Evolutionary conservation across 2,329 filamentous ascomycete genomes (phyloP), one percentile per base, ranked within the genome.

Genomic region (Coleophoma eucalyptorum): DNA sequence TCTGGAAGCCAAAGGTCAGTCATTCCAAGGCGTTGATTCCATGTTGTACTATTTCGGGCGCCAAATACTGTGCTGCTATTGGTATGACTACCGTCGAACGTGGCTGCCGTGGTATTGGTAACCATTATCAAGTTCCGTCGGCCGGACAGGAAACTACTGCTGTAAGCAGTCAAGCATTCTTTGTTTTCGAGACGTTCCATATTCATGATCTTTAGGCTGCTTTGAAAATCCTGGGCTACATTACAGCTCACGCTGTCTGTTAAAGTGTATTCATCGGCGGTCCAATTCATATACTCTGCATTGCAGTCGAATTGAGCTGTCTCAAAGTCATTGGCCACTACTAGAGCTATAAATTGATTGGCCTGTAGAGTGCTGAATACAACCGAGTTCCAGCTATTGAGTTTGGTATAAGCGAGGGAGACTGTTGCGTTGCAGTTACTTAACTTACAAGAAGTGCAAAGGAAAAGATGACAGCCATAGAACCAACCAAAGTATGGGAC

Each of bases 391-490:
- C 42, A 44, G n/a, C 42, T 44, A 12, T 16, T 15, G 10, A 32
- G 31, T n/a, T 43, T n/a, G 31, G 42, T 31, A 7, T 20, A 11
- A 26, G 19, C 5, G 7, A 8, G 11, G 20, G 41, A 26, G 20
- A 38, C 16, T 12, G 35, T 11, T 42, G 32, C 3, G 26, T 26
- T 5, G 5, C 26, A 26, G 3, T 16, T 11, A 5, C 11, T 10
- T 10, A 32, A 54, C 52, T 46, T 32, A 54, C 59, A 65, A 45
- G 11, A 64, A 50, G 52, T 65, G 62, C 12, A 65, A 42, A 3
- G 61, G 61, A 4, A 62, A 32, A 2, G 59, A 60, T 26, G 51
- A 57, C n/a, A 61, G 19, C 10, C 38, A 58, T 13, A 65, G 46
- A 3, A 49, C 42, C 43, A 50, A 51, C 59, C 61, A 65, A 13